Base-by-base conservation (phyloP, 225 moss, liverwort and hornwort genomes). In the Ulota crispa region DNA sequence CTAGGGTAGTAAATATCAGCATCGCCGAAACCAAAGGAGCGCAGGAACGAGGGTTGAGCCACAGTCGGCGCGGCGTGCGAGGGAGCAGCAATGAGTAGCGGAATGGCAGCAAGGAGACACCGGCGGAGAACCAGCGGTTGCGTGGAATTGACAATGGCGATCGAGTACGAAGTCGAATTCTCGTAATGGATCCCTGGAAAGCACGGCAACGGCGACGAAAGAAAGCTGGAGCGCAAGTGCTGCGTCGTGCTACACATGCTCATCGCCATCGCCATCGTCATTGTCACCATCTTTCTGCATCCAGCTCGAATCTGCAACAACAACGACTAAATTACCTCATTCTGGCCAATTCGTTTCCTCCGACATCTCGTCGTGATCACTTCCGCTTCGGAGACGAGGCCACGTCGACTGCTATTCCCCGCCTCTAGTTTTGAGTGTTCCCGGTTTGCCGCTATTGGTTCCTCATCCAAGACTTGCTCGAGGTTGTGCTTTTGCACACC, bases 1-100 rank as follows among this genome's bases (percentile, higher is more conserved):
- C 91, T 80, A 72, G 98, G 98, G 82, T 99, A 99, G 70, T 85
- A 99, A 55, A 99, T 88, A 83, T 99, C 98, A 20, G 89, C 89
- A 69, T 94, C 98, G 75, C 98, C 93, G 56, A 99, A 83, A 55
- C 98, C 98, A 73, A 99, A 90, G 66, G 84, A 87, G 60, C 93
- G 93, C 59, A 95, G 86, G 47, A 99, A 85, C 23, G 88, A 85
- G 30, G 81, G 83, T 83, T 90, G 72, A 13, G 82, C 85, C 64
- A 79, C 15, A 36, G 85, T n/a, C 11, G 80, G 76, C 5, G 73
- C n/a, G 27, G 73, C 73, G 26, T 68, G 69, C 64, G 80, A 63
- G 57, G 80, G 37, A 31, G 85, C 66, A 80, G 77, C 68, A 21
- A 73, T 39, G 13, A 83, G n/a, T 2, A 80, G 64, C 16, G 80